Conservation (phyloP, 2,329 filamentous ascomycete genomes). For the Metarhizium rileyi region DNA sequence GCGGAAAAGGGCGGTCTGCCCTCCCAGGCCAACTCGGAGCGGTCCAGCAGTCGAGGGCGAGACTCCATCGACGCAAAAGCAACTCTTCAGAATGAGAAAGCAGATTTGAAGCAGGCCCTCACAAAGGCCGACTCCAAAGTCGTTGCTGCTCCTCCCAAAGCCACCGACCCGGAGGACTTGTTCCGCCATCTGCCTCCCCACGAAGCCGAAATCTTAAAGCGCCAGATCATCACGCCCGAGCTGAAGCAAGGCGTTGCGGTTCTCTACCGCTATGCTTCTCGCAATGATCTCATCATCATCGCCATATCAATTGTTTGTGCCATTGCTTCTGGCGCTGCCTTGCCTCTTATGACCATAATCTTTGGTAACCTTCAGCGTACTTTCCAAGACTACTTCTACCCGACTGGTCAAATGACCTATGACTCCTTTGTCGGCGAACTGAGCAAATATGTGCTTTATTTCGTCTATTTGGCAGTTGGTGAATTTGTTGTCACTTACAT, state of each 20-base stretch:
- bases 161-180: slow-evolving; percentile 37
- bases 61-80: slow-evolving; percentile 6
- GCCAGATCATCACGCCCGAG: slow-evolving; percentile 56
- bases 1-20: slow-evolving; percentile 3
- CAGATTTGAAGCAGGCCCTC: slow-evolving; percentile 5
- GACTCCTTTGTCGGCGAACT: slow-evolving; percentile 51
- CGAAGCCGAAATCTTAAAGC: slow-evolving; percentile 57
- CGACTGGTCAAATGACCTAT: slow-evolving; percentile 32
- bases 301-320: slow-evolving; percentile 50
- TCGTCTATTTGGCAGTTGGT: slow-evolving; percentile 73
- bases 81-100: slow-evolving; percentile 2
- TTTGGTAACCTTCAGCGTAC: slow-evolving; percentile 67
- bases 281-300: slow-evolving; percentile 55
- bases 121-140: slow-evolving; percentile 10
- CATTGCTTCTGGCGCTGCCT: slow-evolving; percentile 62
- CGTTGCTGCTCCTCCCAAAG: slow-evolving; percentile 15
- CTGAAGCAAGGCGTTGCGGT: slow-evolving; percentile 54
- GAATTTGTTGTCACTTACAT: slow-evolving; percentile 73
- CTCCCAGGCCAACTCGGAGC: slow-evolving; percentile 1
- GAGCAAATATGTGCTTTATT: slow-evolving; percentile 62
- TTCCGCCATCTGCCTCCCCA: slow-evolving; percentile 53
- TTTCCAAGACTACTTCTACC: slow-evolving; percentile 55
- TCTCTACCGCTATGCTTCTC: slow-evolving; percentile 62
- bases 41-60: slow-evolving; percentile 2
- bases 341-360: slow-evolving; percentile 73